Evolutionary conservation across 176 grass and related monocot species (phyloP).

Genomic region (Musa acuminata): DNA sequence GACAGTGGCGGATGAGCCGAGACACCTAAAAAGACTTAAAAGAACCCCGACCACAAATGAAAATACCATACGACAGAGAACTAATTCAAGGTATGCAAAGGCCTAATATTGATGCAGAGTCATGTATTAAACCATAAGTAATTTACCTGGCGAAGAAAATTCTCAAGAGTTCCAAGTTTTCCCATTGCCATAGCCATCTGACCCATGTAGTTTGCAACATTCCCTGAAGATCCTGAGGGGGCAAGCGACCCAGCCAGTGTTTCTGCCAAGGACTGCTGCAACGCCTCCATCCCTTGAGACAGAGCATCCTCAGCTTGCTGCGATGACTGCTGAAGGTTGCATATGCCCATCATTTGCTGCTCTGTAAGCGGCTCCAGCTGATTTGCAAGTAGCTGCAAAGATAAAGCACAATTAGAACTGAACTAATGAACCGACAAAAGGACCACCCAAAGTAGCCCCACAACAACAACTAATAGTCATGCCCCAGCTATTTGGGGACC

Average conservation of each 20-base stretch:
- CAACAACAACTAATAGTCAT: neutral
- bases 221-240: conserved; percentile 76
- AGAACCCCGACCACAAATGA: no score
- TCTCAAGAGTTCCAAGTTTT: conserved; percentile 95
- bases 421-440: neutral
- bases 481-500: neutral
- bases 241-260: conserved; percentile 82
- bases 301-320: conserved; percentile 93
- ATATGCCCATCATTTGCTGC: conserved; percentile 76
- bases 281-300: conserved; percentile 99
- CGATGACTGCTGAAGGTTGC: conserved; percentile 82
- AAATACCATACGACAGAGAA: neutral
- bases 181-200: conserved; percentile 99
- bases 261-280: conserved; percentile 91
- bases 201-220: conserved; percentile 96
- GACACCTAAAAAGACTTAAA: neutral
- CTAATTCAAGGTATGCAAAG: neutral
- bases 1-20: neutral
- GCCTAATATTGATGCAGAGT: no score
- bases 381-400: conserved; percentile 70
- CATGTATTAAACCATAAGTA: neutral
- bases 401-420: conserved; percentile 17
- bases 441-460: neutral
- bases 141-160: conserved; percentile 84
- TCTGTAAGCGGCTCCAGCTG: conserved; percentile 89